Base-by-base conservation (phyloP, 768 basidiomycete genomes). In the Mycena galericulata region DNA sequence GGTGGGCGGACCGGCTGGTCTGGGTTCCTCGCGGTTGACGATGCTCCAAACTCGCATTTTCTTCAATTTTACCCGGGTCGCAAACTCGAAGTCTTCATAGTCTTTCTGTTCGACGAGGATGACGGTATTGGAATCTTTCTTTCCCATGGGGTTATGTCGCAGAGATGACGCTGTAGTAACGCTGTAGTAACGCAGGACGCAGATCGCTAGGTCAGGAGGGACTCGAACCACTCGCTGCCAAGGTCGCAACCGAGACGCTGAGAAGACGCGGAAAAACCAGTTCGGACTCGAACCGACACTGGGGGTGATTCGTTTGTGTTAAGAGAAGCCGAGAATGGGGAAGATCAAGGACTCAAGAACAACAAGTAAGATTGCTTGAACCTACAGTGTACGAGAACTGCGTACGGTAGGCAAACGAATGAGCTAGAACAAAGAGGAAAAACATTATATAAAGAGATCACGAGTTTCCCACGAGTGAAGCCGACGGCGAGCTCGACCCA, bases 21-120 rank as follows among this genome's bases (percentile, higher is more conserved):
- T 5, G 4, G 47, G 22, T 24, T 49, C 47, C 22, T 24, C 27
- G 22, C 17, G 24, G 17, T 26, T 24, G 24, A 29, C 27, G 12
- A 49, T 26, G 22, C 10, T 17, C 22, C 22, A 49, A 4, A 49
- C 47, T 11, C 47, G 24, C 27, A 26, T 17, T 24, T 29, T 49
- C 47, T 29, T 49, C 47, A 49, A 49, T 24, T 49, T 9, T 8
- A 29, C 47, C 47, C 47, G 22, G 12, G 47, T 49, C 22, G 22
- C 47, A 49, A 49, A 49, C 47, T 49, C 47, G 10, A 24, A 49
- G 27, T 49, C 47, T n/a, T 49, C 47, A 24, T 49, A 49, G 41
- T 41, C 41, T 20, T 41, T 8, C 41, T 41, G 41, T 20, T 41
- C 41, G 41, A 41, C 41, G 17, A 41, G 41, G 41, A 41, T 18